Conservation (phyloP, 2,329 filamentous ascomycete genomes). For the Aspergillus oerlinghausenensis region DNA sequence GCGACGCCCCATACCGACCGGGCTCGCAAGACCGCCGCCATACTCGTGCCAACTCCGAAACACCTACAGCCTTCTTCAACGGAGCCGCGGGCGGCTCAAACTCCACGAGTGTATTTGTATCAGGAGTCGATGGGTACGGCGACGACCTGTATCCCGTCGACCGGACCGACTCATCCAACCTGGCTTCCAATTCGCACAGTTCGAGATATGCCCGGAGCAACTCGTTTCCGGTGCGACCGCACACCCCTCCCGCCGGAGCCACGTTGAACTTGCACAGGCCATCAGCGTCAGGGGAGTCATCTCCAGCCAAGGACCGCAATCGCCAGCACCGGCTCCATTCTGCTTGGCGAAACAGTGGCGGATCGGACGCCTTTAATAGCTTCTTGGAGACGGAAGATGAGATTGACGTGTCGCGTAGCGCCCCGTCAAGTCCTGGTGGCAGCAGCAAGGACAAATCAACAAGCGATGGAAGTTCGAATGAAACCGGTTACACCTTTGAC, state of each 20-base stretch:
- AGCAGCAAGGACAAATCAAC: conserved; percentile 28
- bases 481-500: conserved; percentile 47
- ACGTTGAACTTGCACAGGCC: conserved; percentile 32
- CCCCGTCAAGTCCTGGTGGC: conserved; percentile 24
- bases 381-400: conserved; percentile 43
- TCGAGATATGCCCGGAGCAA: conserved; percentile 48
- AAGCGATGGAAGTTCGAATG: conserved; percentile 28
- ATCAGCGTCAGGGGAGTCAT: conserved; percentile 25
- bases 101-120: conserved; percentile 26
- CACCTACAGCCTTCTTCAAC: conserved; percentile 52
- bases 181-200: conserved; percentile 25
- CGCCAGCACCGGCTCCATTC: conserved; percentile 32
- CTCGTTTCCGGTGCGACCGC: conserved; percentile 46
- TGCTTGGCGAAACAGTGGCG: conserved; percentile 36
- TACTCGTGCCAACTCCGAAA: conserved; percentile 67
- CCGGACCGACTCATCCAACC: conserved; percentile 32
- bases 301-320: conserved; percentile 26
- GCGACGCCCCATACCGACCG: conserved; percentile 36
- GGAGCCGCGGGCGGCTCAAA: conserved; percentile 40
- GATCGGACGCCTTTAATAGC: conserved; percentile 39
- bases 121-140: conserved; percentile 33
- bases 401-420: conserved; percentile 26
- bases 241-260: conserved; percentile 36
- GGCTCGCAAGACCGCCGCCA: conserved; percentile 55
- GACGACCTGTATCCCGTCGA: conserved; percentile 28